phyloP scores from a whole-genome alignment of 2,329 filamentous ascomycete genomes.

The Alternaria sp. region DNA sequence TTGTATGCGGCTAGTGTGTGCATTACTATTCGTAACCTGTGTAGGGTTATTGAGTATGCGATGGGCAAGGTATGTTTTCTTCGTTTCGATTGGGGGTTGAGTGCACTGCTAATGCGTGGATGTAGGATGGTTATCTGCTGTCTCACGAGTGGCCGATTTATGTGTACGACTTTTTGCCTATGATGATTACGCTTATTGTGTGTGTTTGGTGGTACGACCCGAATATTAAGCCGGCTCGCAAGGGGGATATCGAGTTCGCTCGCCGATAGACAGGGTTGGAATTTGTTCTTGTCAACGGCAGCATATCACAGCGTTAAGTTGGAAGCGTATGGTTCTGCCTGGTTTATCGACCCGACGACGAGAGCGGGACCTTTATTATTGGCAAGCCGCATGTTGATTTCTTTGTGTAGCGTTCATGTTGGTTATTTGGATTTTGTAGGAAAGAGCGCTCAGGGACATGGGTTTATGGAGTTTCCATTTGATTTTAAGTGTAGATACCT shows the following conservation, averaged over 20 bases:
- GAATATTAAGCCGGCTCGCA: conserved; percentile 28
- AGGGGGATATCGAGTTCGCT: conserved; percentile 28
- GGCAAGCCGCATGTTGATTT: background rate
- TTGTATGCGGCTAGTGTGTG: conserved; percentile 49
- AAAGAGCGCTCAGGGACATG: background rate
- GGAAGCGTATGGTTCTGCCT: background rate
- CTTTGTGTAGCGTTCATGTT: background rate
- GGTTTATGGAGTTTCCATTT: background rate
- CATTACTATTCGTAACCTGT: conserved; percentile 56
- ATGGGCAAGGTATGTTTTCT: conserved; percentile 37
- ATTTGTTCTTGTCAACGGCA: too few species aligned
- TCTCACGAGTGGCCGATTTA: conserved; percentile 36
- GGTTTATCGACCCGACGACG: background rate
- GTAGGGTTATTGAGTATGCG: conserved; percentile 57
- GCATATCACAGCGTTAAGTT: background rate
- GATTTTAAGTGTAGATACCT: background rate
- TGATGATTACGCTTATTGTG: conserved; percentile 30
- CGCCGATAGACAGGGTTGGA: background rate
- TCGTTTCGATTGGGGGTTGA: too few species aligned
- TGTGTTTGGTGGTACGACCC: conserved; percentile 36
- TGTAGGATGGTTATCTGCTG: conserved; percentile 31
- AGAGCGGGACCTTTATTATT: background rate
- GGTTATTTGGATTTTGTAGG: background rate
- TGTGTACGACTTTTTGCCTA: conserved; percentile 36
- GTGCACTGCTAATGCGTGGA: conserved; percentile 18